These are phyloP conservation scores for Erythrobasidium yunnanense DNA, from an alignment of 768 basidiomycete genomes.

Conservation along the genomic window DNA sequence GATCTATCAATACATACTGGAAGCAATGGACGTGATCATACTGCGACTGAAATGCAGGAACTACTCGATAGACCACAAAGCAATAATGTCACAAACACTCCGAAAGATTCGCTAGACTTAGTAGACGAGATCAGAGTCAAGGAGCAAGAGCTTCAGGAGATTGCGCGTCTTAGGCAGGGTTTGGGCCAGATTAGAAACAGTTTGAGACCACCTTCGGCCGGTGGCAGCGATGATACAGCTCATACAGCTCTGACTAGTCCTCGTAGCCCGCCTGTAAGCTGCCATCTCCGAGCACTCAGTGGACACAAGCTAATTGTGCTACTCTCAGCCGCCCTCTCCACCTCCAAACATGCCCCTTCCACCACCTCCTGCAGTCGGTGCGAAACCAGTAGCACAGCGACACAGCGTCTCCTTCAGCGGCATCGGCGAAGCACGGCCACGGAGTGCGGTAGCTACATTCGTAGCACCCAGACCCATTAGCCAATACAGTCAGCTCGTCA, in stretches of 20 bases:
- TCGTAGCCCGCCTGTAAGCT: too few species aligned
- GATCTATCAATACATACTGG: background rate
- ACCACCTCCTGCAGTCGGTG: background rate
- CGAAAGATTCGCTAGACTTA: too few species aligned
- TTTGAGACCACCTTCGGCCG: background rate
- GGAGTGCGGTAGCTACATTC: background rate
- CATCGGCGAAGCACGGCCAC: background rate
- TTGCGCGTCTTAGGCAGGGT: background rate
- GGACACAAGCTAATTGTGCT: too few species aligned
- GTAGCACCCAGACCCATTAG: conserved; percentile 16
- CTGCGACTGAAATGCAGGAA: too few species aligned
- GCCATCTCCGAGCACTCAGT: too few species aligned
- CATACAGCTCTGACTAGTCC: too few species aligned
- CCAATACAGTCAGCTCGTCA: conserved; percentile 10
- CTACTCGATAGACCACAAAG: background rate
- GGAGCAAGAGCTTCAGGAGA: background rate
- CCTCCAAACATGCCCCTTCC: background rate
- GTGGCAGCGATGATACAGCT: background rate
- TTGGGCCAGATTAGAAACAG: background rate
- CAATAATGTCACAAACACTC: too few species aligned
- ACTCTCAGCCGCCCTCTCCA: background rate
- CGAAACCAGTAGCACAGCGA: background rate
- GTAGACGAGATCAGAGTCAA: background rate
- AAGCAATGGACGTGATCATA: background rate
- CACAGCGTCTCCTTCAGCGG: background rate